These are phyloP conservation scores for Chlamydomonas sp. DNA, from an alignment of 139 green algal species.

Conservation along the genomic window DNA sequence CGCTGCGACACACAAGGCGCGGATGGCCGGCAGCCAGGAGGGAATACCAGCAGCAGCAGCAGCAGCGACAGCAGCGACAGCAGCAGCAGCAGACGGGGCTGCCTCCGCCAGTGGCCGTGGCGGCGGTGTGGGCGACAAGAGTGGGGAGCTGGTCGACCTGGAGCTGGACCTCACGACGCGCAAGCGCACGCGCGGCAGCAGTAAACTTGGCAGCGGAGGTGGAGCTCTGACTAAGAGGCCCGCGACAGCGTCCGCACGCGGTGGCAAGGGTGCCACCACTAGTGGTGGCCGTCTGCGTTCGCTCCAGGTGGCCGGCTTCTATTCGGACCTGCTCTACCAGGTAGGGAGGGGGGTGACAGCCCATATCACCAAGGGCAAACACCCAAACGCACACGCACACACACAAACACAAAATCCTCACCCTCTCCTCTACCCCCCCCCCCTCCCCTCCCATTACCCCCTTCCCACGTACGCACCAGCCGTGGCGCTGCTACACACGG, in stretches of 20 bases:
- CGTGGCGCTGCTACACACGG: too few relatives aligned
- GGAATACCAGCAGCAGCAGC: neutral
- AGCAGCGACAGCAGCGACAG: neutral
- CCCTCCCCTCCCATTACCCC: too few relatives aligned
- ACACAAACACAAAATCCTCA: too few relatives aligned
- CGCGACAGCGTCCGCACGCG: too few relatives aligned
- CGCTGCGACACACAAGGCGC: neutral
- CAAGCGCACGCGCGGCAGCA: neutral
- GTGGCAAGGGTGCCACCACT: neutral
- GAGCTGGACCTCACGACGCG: neutral
- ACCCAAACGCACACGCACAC: too few relatives aligned
- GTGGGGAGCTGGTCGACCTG: neutral
- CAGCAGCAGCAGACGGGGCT: neutral
- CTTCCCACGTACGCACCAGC: too few relatives aligned
- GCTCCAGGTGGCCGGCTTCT: slow-evolving; percentile 20
- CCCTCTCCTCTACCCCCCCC: too few relatives aligned
- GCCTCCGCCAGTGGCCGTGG: neutral
- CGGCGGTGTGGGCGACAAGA: neutral
- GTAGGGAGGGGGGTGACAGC: too few relatives aligned
- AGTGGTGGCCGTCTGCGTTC: slow-evolving; percentile 6
- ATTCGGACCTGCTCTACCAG: slow-evolving; percentile 80
- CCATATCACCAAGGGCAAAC: too few relatives aligned
- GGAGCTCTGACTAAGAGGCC: too few relatives aligned
- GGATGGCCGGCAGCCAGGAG: neutral
- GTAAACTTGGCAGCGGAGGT: neutral